Evolutionary conservation across 345 rosid species (phyloP), one percentile per base, ranked within the genome.

Genomic region (Aethionema arabicum): DNA sequence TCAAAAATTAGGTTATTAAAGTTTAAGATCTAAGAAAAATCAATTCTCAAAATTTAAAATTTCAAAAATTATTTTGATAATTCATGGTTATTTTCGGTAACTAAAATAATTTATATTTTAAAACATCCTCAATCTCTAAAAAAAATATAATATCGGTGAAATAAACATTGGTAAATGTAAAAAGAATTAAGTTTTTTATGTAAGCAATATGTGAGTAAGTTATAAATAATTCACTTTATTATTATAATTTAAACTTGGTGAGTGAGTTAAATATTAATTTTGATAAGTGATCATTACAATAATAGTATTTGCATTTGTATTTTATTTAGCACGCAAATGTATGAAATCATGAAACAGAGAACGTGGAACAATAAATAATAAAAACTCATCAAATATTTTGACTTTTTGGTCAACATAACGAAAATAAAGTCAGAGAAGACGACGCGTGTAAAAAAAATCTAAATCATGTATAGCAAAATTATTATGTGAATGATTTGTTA

Each of bases 281-380:
- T n/a, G n/a, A n/a, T 67, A 33, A 59, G 59, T 35, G 30, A 60
- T 60, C 48, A 60, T 13, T 59, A 45, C 36, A 11, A 68, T 60
- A 31, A 52, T 43, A 68, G 59, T 52, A 68, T 68, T 36, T 52
- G 36, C 33, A 45, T 68, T 16, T 11, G 31, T 43, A 43, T 52
- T 68, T 53, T 38, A 32, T 15, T 61, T 61, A 69, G 62, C 73
- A 69, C 67, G 73, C 73, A 21, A 21, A 21, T 21, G 27, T 21
- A 69, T 54, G 73, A 54, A 54, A 69, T 69, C 56, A 61, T 54
- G 62, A 61, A 61, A 38, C 33, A 35, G 56, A 56, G 43, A 36
- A 56, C 63, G 32, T 60, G 55, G 14, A 67, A 42, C 57, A 50
- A 40, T 49, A 29, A 31, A 67, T 32, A 45, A 39, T 39, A 30